These are phyloP conservation scores for Aspergillus fischeri DNA, from an alignment of 2,329 filamentous ascomycete genomes.

Conservation along the genomic window DNA sequence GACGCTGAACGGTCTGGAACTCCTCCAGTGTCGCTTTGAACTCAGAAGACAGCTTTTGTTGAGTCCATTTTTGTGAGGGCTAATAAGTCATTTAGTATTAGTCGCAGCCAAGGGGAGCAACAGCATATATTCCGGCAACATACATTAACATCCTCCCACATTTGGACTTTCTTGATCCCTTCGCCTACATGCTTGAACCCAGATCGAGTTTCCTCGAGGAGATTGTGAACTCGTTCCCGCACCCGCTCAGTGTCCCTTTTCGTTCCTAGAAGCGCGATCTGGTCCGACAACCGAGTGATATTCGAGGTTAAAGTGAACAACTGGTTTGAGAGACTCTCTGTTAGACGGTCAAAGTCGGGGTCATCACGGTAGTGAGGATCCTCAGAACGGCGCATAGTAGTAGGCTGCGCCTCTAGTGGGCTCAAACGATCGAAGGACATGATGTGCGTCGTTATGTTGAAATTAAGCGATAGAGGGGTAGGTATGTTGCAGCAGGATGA, in stretches of 20 bases:
- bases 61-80: conserved; percentile 94
- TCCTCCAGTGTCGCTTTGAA: conserved; percentile 85
- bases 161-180: conserved; percentile 85
- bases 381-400: conserved; percentile 62
- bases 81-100: conserved; percentile 34
- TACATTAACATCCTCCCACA: conserved; percentile 80
- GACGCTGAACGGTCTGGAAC: conserved; percentile 87
- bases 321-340: conserved; percentile 78
- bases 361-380: conserved; percentile 81
- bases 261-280: conserved; percentile 81
- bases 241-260: conserved; percentile 87
- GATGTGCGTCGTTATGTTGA: conserved; percentile 4
- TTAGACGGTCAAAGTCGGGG: conserved; percentile 81
- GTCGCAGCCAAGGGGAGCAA: not conserved
- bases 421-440: conserved; percentile 94
- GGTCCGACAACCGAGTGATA: conserved; percentile 77
- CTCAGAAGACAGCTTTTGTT: conserved; percentile 89
- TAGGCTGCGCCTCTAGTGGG: conserved; percentile 75
- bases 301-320: conserved; percentile 86
- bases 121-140: conserved; percentile 21
- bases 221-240: conserved; percentile 81
- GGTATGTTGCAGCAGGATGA: conserved; percentile 1
- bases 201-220: conserved; percentile 79
- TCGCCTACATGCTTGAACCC: conserved; percentile 91
- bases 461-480: conserved; percentile 3